Conservation (phyloP, 2,329 filamentous ascomycete species). For the Phialophora macrospora region DNA sequence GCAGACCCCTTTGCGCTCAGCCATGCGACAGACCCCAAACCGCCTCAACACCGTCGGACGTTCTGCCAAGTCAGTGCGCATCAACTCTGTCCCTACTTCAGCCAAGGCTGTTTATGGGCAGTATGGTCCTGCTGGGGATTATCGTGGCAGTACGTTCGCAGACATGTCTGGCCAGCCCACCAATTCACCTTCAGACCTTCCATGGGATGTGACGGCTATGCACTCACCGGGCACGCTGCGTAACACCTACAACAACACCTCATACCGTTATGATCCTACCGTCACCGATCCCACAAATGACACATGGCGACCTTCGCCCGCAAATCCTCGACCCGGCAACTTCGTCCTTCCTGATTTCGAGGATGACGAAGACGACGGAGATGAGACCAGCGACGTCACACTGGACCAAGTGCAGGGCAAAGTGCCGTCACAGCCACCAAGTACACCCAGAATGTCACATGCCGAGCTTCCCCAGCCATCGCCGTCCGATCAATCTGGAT, state of each 20-base stretch:
- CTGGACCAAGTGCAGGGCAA: slow-evolving; percentile 99
- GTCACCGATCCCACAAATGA: slow-evolving; percentile 31
- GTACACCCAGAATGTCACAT: slow-evolving; percentile 35
- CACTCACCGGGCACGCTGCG: slow-evolving; percentile 27
- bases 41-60: slow-evolving; percentile 23
- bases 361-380: slow-evolving; percentile 73
- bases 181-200: slow-evolving; percentile 21
- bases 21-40: slow-evolving; percentile 24
- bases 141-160: slow-evolving; percentile 34
- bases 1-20: slow-evolving; percentile 32
- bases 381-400: slow-evolving; percentile 82
- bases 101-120: slow-evolving; percentile 33
- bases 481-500: slow-evolving; percentile 11
- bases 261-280: slow-evolving; percentile 27
- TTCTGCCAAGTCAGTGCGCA: slow-evolving; percentile 31
- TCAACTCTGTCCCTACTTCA: slow-evolving; percentile 26
- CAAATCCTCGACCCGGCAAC: slow-evolving; percentile 32
- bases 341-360: slow-evolving; percentile 68
- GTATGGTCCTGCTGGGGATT: slow-evolving; percentile 33
- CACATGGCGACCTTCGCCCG: slow-evolving; percentile 30
- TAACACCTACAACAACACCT: slow-evolving; percentile 30
- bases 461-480: slow-evolving; percentile 33
- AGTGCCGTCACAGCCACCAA: slow-evolving; percentile 85
- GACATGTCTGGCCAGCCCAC: slow-evolving; percentile 21
- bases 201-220: slow-evolving; percentile 19